phyloP scores from a whole-genome alignment of 2,329 filamentous ascomycete species.

The Trichoderma koningiopsis region DNA sequence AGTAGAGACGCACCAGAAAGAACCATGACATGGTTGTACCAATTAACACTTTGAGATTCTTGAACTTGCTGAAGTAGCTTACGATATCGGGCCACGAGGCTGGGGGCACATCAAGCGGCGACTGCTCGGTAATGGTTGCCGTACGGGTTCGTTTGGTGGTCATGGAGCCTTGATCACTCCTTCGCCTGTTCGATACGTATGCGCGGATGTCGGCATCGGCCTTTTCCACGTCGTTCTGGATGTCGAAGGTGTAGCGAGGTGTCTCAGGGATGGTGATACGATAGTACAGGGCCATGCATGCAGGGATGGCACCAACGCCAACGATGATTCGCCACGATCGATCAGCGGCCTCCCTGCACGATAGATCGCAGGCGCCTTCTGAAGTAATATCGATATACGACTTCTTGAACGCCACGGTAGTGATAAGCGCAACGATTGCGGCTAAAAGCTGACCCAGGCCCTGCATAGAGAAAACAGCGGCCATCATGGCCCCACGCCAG shows the following conservation, averaged over 20 bases:
- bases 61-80: constrained; percentile 68
- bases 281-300: constrained; percentile 80
- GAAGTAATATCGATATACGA: constrained; percentile 48
- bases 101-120: constrained; percentile 61
- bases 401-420: constrained; percentile 64
- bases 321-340: constrained; percentile 82
- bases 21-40: constrained; percentile 83
- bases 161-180: constrained; percentile 52
- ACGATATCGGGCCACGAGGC: constrained; percentile 71
- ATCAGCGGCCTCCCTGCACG: constrained; percentile 71
- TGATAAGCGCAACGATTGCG: constrained; percentile 70
- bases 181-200: constrained; percentile 53
- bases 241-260: constrained; percentile 80
- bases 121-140: constrained; percentile 49
- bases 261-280: constrained; percentile 85
- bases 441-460: constrained; percentile 76
- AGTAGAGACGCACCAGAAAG: constrained; percentile 54
- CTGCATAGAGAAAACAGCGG: constrained; percentile 82
- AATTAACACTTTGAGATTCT: constrained; percentile 69
- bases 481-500: constrained; percentile 83
- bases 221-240: constrained; percentile 73
- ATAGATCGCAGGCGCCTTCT: constrained; percentile 55
- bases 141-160: constrained; percentile 54
- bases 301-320: constrained; percentile 76
- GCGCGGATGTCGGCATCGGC: constrained; percentile 71